Evolutionary conservation across 2,329 filamentous ascomycete species (phyloP).

Genomic region (Cytospora paraplurivora): DNA sequence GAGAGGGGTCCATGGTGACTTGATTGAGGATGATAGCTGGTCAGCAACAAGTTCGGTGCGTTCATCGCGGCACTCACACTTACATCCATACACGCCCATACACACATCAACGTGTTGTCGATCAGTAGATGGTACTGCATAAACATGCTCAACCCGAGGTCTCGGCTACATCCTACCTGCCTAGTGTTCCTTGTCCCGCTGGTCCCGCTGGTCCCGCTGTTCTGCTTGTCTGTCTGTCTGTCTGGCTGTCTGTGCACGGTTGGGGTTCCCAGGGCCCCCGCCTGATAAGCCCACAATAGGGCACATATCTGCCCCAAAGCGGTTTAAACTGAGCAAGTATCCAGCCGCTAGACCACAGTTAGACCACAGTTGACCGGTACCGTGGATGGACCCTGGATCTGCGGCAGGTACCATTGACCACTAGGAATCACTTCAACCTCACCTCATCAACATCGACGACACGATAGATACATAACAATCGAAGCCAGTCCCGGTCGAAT

Average conservation of each 20-base stretch:
- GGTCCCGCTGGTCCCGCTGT: too few relatives aligned
- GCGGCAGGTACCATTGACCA: not conserved
- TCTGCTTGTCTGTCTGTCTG: too few relatives aligned
- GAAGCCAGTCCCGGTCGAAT: too few relatives aligned
- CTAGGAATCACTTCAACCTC: not conserved
- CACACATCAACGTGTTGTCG: not conserved
- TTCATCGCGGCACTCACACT: too few relatives aligned
- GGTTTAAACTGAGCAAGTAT: slow-evolving; percentile 27
- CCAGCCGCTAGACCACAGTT: slow-evolving; percentile 10
- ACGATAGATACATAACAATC: too few relatives aligned
- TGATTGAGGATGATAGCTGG: too few relatives aligned
- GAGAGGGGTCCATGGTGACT: too few relatives aligned
- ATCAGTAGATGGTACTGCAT: slow-evolving; percentile 6
- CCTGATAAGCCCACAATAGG: not conserved
- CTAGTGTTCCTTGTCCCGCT: too few relatives aligned
- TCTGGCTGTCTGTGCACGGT: not conserved
- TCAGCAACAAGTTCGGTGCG: too few relatives aligned
- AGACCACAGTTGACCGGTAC: not conserved
- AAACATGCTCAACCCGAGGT: slow-evolving; percentile 24
- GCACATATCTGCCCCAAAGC: slow-evolving; percentile 6
- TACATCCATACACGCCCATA: too few relatives aligned
- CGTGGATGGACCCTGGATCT: not conserved
- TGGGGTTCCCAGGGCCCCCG: not conserved
- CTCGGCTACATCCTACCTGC: slow-evolving; percentile 16
- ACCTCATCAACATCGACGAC: not conserved